Evolutionary conservation across 805 yeast species (phyloP).

Genomic region (Grigorovia humatica): DNA sequence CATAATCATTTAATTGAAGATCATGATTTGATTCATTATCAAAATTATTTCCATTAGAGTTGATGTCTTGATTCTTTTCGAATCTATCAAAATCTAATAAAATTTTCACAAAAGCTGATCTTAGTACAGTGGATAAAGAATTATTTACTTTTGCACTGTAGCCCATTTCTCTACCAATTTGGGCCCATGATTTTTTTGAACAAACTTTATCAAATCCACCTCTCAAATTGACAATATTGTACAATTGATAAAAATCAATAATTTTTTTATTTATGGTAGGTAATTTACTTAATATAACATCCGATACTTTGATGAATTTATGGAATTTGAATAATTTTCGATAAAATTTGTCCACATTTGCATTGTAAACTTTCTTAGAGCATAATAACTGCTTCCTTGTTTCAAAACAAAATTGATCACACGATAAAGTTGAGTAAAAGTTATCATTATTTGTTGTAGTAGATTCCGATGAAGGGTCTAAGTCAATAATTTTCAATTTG

Average conservation of each 20-base stretch:
- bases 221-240: slow-evolving; percentile 45
- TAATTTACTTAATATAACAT: slow-evolving; percentile 28
- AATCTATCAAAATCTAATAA: slow-evolving; percentile 26
- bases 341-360: slow-evolving; percentile 39
- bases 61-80: neutral
- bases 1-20: neutral
- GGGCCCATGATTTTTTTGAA: slow-evolving; percentile 65
- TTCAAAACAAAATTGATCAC: slow-evolving; percentile 20
- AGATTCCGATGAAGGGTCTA: neutral
- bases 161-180: slow-evolving; percentile 72
- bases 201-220: slow-evolving; percentile 66
- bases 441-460: neutral
- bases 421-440: slow-evolving; percentile 4
- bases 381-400: slow-evolving; percentile 20
- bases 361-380: slow-evolving; percentile 30
- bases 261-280: slow-evolving; percentile 62
- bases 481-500: slow-evolving; percentile 8
- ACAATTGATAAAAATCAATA: slow-evolving; percentile 51
- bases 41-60: neutral
- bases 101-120: slow-evolving; percentile 45
- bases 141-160: slow-evolving; percentile 64
- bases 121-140: slow-evolving; percentile 56
- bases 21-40: slow-evolving; percentile 27
- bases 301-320: slow-evolving; percentile 6
- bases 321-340: slow-evolving; percentile 37